Percentiles rank a stretch among this genome's conserved stretches.
Evolutionary conservation across 2,329 filamentous ascomycete genomes (phyloP).

Genomic region (Exophiala bonariae): DNA sequence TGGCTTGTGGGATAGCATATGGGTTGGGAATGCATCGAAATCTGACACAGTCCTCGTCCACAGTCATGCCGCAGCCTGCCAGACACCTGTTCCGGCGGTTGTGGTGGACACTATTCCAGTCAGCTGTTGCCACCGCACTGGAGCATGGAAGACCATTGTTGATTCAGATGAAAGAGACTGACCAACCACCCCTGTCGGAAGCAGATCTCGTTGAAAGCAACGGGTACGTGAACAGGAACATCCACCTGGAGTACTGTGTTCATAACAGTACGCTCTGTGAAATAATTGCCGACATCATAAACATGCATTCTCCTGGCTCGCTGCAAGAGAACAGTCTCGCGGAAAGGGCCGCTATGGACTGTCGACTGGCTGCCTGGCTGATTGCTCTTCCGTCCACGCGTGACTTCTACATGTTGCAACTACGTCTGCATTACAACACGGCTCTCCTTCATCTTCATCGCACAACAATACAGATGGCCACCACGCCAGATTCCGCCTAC

Average conservation of each 20-base stretch:
- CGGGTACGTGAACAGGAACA: slow-evolving; percentile 47
- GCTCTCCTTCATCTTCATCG: slow-evolving; percentile 9
- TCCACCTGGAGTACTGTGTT: slow-evolving; percentile 47
- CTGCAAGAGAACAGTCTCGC: background rate
- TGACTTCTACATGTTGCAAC: slow-evolving; percentile 6
- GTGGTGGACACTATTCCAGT: slow-evolving; percentile 47
- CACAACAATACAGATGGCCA: background rate
- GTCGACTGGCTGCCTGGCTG: slow-evolving; percentile 5
- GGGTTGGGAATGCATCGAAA: slow-evolving; percentile 31
- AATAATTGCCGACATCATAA: slow-evolving; percentile 45
- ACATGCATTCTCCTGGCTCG: slow-evolving; percentile 3
- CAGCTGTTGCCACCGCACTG: slow-evolving; percentile 44
- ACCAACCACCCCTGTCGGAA: slow-evolving; percentile 48
- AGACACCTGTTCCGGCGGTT: slow-evolving; percentile 44
- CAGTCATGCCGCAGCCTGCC: slow-evolving; percentile 36
- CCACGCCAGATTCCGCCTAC: background rate
- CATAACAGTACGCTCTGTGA: slow-evolving; percentile 50
- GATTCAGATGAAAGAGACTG: slow-evolving; percentile 37
- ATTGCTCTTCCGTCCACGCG: background rate
- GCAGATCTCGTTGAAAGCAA: slow-evolving; percentile 45
- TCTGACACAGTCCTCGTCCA: background rate
- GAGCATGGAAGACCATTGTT: slow-evolving; percentile 54
- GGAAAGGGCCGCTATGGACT: too few species aligned
- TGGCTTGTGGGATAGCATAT: slow-evolving; percentile 31
- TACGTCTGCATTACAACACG: slow-evolving; percentile 14